Percentiles rank a stretch among this genome's conserved stretches.
These are phyloP conservation scores for Barbatosphaeria neglecta DNA, from an alignment of 495 filamentous ascomycete species.

Conservation along the genomic window DNA sequence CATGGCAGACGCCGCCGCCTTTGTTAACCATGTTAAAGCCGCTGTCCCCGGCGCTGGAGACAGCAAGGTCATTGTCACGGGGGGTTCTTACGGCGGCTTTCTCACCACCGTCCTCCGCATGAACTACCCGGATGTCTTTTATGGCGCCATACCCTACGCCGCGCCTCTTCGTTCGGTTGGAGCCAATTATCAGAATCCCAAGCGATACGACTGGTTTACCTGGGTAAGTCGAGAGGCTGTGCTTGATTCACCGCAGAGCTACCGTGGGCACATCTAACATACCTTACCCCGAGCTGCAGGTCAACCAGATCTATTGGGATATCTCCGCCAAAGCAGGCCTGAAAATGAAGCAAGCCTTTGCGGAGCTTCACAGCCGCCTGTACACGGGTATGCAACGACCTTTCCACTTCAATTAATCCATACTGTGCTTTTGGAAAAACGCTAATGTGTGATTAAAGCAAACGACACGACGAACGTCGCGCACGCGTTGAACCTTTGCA, in stretches of 20 bases:
- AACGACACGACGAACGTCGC: not conserved
- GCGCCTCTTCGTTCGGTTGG: not conserved
- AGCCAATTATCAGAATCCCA: not conserved
- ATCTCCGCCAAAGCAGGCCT: not conserved
- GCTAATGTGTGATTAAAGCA: not conserved
- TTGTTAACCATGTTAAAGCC: conserved; percentile 1
- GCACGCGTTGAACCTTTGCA: not conserved
- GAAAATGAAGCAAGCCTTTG: not conserved
- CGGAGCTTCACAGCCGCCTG: not conserved
- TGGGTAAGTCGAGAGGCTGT: not conserved
- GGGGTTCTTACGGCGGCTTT: conserved; percentile 7
- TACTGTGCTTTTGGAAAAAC: too few species aligned
- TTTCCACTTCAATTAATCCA: too few species aligned
- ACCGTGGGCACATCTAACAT: not conserved
- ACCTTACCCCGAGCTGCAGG: not conserved
- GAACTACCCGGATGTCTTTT: conserved; percentile 6
- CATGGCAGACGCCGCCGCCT: conserved; percentile 6
- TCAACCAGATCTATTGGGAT: not conserved
- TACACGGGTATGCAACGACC: not conserved
- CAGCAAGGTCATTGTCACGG: conserved; percentile 3
- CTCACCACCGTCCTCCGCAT: conserved; percentile 3
- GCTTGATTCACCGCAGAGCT: not conserved
- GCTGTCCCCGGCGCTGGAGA: not conserved
- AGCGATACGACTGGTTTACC: not conserved
- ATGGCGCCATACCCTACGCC: not conserved